Conservation (phyloP, 202 grass and related monocot genomes). For the Schoenoplectus tabernaemontani region DNA sequence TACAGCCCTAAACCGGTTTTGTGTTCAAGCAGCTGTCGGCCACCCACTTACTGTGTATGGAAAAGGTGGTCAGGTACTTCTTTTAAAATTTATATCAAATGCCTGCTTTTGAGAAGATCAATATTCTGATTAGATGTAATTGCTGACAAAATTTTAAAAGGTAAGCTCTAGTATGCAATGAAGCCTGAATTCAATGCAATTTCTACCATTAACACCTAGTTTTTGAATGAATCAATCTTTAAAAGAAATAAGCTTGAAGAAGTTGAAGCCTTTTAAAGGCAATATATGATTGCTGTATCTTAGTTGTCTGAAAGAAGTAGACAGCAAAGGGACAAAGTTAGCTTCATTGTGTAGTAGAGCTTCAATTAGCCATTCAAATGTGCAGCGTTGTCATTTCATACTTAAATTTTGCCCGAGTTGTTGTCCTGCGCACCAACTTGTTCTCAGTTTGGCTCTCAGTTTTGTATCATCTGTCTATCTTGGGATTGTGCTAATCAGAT, state of each 20-base stretch:
- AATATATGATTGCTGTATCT: background rate
- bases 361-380: background rate
- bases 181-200: background rate
- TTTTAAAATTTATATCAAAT: background rate
- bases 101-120: background rate
- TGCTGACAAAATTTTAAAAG: background rate
- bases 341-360: background rate
- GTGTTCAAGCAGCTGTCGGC: constrained; percentile 93
- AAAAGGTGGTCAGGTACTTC: constrained; percentile 80
- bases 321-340: background rate
- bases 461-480: too few relatives aligned
- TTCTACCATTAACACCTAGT: background rate
- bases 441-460: too few relatives aligned
- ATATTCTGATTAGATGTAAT: background rate
- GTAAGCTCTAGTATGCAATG: background rate
- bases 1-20: constrained; percentile 91
- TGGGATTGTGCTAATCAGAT: background rate
- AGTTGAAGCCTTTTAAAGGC: background rate
- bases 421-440: too few relatives aligned
- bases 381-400: background rate
- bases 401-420: background rate
- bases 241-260: background rate
- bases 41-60: constrained; percentile 95
- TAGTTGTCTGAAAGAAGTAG: background rate
- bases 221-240: background rate